Evolutionary conservation across 2,329 filamentous ascomycete species (phyloP).

Genomic region (Aspergillus clavatus): DNA sequence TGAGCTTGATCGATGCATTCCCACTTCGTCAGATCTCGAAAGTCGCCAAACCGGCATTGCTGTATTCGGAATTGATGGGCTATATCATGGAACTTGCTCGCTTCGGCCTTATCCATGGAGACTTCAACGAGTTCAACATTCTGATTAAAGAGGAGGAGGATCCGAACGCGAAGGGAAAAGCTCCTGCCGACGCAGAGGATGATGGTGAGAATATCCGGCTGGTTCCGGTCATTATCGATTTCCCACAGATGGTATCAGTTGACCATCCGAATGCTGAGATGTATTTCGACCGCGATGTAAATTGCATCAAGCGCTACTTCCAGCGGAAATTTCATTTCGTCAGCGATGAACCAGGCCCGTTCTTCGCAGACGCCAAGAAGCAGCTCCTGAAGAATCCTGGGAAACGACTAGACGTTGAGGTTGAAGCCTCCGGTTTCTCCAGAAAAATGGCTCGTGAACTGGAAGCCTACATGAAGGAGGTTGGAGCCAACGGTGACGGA

Average conservation of each 20-base stretch:
- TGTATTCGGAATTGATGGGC: conserved; percentile 87
- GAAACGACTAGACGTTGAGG: conserved; percentile 74
- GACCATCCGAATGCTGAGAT: conserved; percentile 90
- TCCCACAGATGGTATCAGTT: conserved; percentile 96
- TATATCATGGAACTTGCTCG: conserved; percentile 79
- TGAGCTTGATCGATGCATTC: conserved; percentile 88
- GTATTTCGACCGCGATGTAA: conserved; percentile 95
- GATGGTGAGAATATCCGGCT: conserved; percentile 48
- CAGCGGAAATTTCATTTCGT: conserved; percentile 82
- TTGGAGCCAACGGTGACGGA: conserved; percentile 54
- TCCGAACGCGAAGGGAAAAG: conserved; percentile 36
- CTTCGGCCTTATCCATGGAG: conserved; percentile 89
- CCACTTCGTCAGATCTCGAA: conserved; percentile 82
- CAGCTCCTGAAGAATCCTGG: conserved; percentile 57
- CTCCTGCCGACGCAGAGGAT: conserved; percentile 21
- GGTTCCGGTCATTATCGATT: conserved; percentile 87
- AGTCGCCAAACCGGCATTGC: conserved; percentile 73
- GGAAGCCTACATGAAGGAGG: conserved; percentile 78
- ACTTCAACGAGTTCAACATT: conserved; percentile 99
- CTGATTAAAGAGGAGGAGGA: conserved; percentile 70
- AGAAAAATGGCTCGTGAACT: conserved; percentile 96
- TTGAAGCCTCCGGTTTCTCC: conserved; percentile 90
- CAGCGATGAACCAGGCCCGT: conserved; percentile 74
- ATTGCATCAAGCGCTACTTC: conserved; percentile 94
- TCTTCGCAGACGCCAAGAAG: conserved; percentile 79